Evolutionary conservation across 2,329 filamentous ascomycete genomes (phyloP).

Genomic region (Delphinella strobiligena): DNA sequence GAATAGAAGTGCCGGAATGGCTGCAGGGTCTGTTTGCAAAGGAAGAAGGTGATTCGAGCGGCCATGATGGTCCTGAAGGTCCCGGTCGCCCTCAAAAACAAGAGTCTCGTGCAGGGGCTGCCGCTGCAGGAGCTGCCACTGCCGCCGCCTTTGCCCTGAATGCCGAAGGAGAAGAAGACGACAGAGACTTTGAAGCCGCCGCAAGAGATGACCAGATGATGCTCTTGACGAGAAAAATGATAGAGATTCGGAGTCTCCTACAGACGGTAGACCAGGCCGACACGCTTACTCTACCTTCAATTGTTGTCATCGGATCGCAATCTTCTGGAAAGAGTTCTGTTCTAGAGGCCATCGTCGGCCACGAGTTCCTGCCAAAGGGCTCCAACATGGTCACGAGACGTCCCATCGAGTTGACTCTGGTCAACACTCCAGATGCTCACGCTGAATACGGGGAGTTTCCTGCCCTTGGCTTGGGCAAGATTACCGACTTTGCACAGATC

Average conservation of each 20-base stretch:
- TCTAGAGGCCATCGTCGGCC: constrained; percentile 89
- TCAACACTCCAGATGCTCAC: constrained; percentile 81
- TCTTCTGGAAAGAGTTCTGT: constrained; percentile 98
- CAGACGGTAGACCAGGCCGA: constrained; percentile 87
- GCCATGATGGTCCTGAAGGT: constrained; percentile 24
- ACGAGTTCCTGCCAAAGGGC: constrained; percentile 96
- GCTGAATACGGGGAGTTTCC: constrained; percentile 95
- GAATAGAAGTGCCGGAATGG: constrained; percentile 62
- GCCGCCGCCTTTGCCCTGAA: constrained; percentile 72
- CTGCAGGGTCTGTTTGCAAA: constrained; percentile 55
- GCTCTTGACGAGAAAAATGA: constrained; percentile 98
- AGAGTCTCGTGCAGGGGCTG: constrained; percentile 35
- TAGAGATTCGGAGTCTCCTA: constrained; percentile 87
- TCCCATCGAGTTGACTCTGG: constrained; percentile 88
- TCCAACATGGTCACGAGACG: constrained; percentile 95
- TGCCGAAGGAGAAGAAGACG: constrained; percentile 50
- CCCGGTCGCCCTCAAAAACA: constrained; percentile 26
- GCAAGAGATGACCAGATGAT: constrained; percentile 98
- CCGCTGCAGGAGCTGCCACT: constrained; percentile 55
- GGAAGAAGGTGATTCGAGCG: constrained; percentile 20
- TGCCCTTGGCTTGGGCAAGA: constrained; percentile 74
- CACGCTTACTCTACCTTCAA: constrained; percentile 78
- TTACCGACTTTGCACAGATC: constrained; percentile 84
- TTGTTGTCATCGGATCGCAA: constrained; percentile 98
- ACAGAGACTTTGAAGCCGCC: constrained; percentile 48